A percentile compares a stretch with the other conserved stretches of the same genome.
Conservation (phyloP, 2,329 filamentous ascomycete genomes). For the Aspergillus pseudonomiae region DNA sequence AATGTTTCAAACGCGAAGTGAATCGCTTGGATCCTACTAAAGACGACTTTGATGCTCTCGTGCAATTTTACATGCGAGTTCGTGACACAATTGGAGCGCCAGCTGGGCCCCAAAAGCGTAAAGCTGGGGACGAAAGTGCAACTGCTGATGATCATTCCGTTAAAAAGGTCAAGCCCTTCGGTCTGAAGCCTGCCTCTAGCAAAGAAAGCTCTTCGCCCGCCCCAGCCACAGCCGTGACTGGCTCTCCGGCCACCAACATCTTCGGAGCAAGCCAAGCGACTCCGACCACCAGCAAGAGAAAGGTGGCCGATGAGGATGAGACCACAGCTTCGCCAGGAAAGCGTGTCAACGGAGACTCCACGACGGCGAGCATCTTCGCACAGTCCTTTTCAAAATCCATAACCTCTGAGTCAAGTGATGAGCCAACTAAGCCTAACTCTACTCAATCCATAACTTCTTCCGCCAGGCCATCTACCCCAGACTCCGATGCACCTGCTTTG, state of each 20-base stretch:
- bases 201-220: conserved; percentile 4
- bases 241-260: conserved; percentile 20
- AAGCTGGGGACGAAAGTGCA: conserved; percentile 23
- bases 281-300: conserved; percentile 23
- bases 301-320: conserved; percentile 20
- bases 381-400: conserved; percentile 32
- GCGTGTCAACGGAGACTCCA: conserved; percentile 27
- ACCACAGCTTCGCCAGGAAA: conserved; percentile 20
- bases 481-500: conserved; percentile 18
- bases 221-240: conserved; percentile 9
- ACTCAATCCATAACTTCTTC: conserved; percentile 10
- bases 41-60: conserved; percentile 39
- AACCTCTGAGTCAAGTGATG: conserved; percentile 17
- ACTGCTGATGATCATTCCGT: conserved; percentile 14
- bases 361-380: conserved; percentile 36
- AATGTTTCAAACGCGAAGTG: conserved; percentile 37
- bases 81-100: conserved; percentile 43
- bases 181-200: neutral
- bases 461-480: conserved; percentile 23
- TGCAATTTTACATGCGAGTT: conserved; percentile 42
- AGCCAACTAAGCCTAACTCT: conserved; percentile 9
- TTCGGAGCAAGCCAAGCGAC: conserved; percentile 19
- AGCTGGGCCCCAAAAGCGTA: conserved; percentile 35
- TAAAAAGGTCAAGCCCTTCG: conserved; percentile 30
- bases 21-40: conserved; percentile 33